phyloP scores from a whole-genome alignment of 768 basidiomycete species.

The Lactifluus piperatus region DNA sequence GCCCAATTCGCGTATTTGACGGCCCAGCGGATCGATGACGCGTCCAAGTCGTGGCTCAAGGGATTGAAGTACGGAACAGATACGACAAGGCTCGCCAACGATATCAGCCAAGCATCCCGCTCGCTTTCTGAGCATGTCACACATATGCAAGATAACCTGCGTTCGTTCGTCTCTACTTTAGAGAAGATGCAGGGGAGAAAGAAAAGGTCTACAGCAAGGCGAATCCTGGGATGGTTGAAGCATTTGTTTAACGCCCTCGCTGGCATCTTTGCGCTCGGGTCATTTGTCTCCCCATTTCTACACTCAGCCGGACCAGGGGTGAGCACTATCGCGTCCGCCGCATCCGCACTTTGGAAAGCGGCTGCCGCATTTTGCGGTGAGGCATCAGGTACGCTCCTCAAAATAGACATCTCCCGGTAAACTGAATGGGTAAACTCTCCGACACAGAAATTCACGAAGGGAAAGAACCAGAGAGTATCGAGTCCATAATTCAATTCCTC shows the following conservation, averaged over 20 bases:
- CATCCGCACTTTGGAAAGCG: constrained; percentile 1
- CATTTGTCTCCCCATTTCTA: constrained; percentile 1
- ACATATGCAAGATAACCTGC: background rate
- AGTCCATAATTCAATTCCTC: constrained; percentile 3
- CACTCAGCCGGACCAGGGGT: background rate
- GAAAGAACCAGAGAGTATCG: constrained; percentile 5
- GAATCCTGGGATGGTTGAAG: constrained; percentile 8
- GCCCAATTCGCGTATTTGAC: constrained; percentile 5
- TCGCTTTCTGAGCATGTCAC: background rate
- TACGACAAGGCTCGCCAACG: constrained; percentile 9
- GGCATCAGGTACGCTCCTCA: background rate
- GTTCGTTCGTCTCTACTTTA: constrained; percentile 1
- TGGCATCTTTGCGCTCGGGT: background rate
- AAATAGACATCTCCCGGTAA: background rate
- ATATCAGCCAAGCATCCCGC: background rate
- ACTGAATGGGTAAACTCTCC: background rate
- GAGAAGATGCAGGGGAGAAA: constrained; percentile 5
- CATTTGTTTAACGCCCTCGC: constrained; percentile 5
- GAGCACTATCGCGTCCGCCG: background rate
- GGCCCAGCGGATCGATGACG: constrained; percentile 5
- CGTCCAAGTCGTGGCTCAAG: constrained; percentile 3
- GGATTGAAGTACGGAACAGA: background rate
- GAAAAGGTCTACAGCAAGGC: background rate
- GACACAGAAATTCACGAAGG: background rate
- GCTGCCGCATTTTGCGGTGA: background rate